Conservation (phyloP, 2,329 filamentous ascomycete species). For the Rutstroemia sp. region DNA sequence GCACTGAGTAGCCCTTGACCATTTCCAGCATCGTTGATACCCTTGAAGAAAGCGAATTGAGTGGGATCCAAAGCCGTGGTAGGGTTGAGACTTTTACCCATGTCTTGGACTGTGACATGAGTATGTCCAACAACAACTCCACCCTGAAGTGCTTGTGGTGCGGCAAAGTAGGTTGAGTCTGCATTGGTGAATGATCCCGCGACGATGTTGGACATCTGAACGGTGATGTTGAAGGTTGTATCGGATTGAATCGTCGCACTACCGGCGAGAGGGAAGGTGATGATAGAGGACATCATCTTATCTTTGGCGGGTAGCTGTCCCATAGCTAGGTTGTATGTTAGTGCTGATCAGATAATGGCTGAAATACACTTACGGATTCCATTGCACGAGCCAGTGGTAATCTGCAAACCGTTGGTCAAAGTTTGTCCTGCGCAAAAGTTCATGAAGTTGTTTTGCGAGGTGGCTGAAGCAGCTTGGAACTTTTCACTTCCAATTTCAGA, state of each 20-base stretch:
- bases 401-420: slow-evolving; percentile 52
- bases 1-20: slow-evolving; percentile 33
- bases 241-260: slow-evolving; percentile 14
- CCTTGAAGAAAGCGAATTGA: slow-evolving; percentile 36
- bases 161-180: slow-evolving; percentile 33
- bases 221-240: slow-evolving; percentile 28
- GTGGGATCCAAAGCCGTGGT: slow-evolving; percentile 26
- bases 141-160: slow-evolving; percentile 30
- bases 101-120: slow-evolving; percentile 33
- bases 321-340: slow-evolving; percentile 21
- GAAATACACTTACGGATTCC: slow-evolving; percentile 20
- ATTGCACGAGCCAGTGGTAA: slow-evolving; percentile 53
- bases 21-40: slow-evolving; percentile 35
- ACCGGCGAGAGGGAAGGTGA: slow-evolving; percentile 22
- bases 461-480: slow-evolving; percentile 17
- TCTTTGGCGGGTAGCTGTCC: slow-evolving; percentile 28
- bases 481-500: slow-evolving; percentile 14
- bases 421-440: slow-evolving; percentile 30
- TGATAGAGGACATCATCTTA: slow-evolving; percentile 28
- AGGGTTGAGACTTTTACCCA: slow-evolving; percentile 30
- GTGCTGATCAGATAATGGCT: background rate
- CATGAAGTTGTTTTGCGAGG: slow-evolving; percentile 26
- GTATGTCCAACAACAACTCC: slow-evolving; percentile 34
- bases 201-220: slow-evolving; percentile 30
- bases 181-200: slow-evolving; percentile 36